Base-by-base conservation (phyloP, 73 alveolate genomes). In the Breviolum minutum region DNA sequence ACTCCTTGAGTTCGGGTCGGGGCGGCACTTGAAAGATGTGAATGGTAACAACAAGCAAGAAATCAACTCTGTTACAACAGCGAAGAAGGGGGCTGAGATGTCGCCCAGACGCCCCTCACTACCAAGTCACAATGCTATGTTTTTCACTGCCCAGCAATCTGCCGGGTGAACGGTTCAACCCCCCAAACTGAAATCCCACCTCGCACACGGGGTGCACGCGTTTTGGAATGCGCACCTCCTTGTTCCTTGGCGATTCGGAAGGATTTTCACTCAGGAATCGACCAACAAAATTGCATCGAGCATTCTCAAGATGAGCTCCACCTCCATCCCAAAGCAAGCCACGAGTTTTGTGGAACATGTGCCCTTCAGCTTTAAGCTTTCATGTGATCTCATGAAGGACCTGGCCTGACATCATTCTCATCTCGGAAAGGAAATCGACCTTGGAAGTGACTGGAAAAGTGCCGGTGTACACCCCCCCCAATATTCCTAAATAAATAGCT, bases 141-240 rank as follows among this genome's bases (percentile, higher is more conserved):
- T n/a, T 40, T 40, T 40, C 54, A 40, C 54, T 40, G 54, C 54
- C 54, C 54, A 40, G 3, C 54, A 40, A 40, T 40, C 3, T 40
- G 54, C 54, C 54, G 54, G 54, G 0, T 40, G 0, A 40, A 40
- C 3, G 0, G 0, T 40, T 40, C 54, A 40, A 40, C 3, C 54
- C 54, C 54, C 54, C 54, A n/a, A n/a, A n/a, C 3, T 0, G 54
- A 40, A 40, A 40, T 40, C 54, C 54, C 71, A 14, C 98, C 98
- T 92, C 98, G 70, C 98, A 92, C 48, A 92, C 98, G 0, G 98
- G 98, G 81, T 92, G 98, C 79, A 92, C 98, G n/a, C 98, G 98
- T 80, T 92, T 92, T 22, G 98, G 98, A 32, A 92, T 92, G 20
- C 98, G 98, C 27, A 92, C 98, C 30, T 92, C 98, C 63, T 92